Base-by-base conservation (phyloP, 2,329 filamentous ascomycete genomes). In the Neurospora sp. region DNA sequence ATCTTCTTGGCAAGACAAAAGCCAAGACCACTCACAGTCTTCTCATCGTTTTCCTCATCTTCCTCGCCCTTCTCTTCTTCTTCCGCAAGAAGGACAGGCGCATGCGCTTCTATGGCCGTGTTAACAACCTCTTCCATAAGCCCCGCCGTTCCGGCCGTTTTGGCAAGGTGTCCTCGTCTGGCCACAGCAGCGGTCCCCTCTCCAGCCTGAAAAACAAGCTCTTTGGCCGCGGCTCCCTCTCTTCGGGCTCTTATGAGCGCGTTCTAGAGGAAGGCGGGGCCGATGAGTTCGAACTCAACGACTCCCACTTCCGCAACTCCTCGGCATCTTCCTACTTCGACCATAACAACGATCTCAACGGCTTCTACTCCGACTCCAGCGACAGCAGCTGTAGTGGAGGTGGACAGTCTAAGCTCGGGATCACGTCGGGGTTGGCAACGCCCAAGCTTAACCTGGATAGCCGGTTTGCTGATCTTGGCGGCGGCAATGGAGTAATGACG, bases 191-290 rank as follows among this genome's bases (percentile, higher is more conserved):
- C 8, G 79, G 82, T 11, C 82, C 84, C 6, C 80, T 88, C 70
- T 83, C 85, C 23, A 77, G 76, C 1, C 77, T 86, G 75, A 84
- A 85, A 8, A 85, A 85, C 72, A 92, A 91, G 77, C 79, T 96
- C 4, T 91, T 96, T 72, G 86, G 86, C 15, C 85, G 87, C 5
- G 80, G 78, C 67, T 80, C 82, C 0, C 19, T 52, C 12, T 62
- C 52, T 36, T 78, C 81, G 1, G 77, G 83, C 8, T 83, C 86
- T 2, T 97, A 97, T 77, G 94, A 97, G 77, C 89, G 93, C 38
- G 90, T 97, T 3, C 81, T 96, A 68, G 93, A 97, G 80, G 91
- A 94, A 74, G 93, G 91, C 12, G 87, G 88, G n/a, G 81, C 82
- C 11, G 82, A 87, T 69, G 90, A 93, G 57, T 95, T 97, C 77